Evolutionary conservation across 768 basidiomycete genomes (phyloP), one percentile per base, ranked within the genome.

Genomic region (Phallus indusiatus): DNA sequence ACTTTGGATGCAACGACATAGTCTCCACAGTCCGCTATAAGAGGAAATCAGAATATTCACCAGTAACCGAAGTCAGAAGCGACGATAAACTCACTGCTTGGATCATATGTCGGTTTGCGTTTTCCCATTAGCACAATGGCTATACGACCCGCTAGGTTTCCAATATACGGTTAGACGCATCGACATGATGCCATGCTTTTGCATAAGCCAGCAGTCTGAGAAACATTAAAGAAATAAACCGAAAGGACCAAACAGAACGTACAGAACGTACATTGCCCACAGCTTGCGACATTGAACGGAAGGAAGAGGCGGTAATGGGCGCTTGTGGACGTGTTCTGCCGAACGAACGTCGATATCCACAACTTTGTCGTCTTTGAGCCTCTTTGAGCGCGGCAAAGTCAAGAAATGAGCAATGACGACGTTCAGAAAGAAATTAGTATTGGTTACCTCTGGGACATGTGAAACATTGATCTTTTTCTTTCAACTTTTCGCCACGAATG

Each of bases 111-210:
- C 6, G 95, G 94, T 69, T 98, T 99, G 72, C 98, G 94, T 74
- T 98, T 99, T 68, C 95, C 96, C 95, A 97, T 97, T 50, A 98
- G 79, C 34, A 94, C 93, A 60, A 91, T 81, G 2, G 96, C 95
- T 65, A 99, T 96, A 36, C 92, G 81, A 66, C 90, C 86, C 7
- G 95, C 94, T 10, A 98, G 81, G 77, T 94, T 92, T 69, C 96
- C 96, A n/a, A 98, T n/a, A 94, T 77, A 42, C 94, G 84, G 65
- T 90, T 89, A 10, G 88, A 79, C 12, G 94, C 94, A 66, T 95
- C 88, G n/a, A n/a, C 91, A 62, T 90, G 90, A 69, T 97, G 93
- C 95, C 95, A 99, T 49, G 93, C 84, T 50, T 94, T 80, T n/a
- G 91, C 88, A 66, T 92, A 94, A 0, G 93, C 94, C 63, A 98